These are phyloP conservation scores for Magnaporthiopsis rhizophila DNA, from an alignment of 2,329 filamentous ascomycete genomes.

Conservation along the genomic window DNA sequence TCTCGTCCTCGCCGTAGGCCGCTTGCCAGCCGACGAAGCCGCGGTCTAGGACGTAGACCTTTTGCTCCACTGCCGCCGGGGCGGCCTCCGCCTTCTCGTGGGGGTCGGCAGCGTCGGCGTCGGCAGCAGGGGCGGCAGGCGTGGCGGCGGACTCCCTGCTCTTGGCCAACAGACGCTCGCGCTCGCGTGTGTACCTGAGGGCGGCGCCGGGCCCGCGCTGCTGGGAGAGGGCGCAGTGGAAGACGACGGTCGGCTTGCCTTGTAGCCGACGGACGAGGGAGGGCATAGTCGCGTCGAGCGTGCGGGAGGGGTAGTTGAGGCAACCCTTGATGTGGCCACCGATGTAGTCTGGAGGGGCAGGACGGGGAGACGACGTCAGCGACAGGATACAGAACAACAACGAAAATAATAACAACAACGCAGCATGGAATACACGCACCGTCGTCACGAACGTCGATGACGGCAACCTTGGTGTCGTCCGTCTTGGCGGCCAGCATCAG, in stretches of 20 bases:
- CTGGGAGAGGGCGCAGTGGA: slow-evolving; percentile 90
- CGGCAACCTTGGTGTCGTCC: slow-evolving; percentile 46
- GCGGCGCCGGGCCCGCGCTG: slow-evolving; percentile 83
- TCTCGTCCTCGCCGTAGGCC: slow-evolving; percentile 65
- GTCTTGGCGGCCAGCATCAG: slow-evolving; percentile 47
- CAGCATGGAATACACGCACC: slow-evolving; percentile 35
- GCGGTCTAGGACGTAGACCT: slow-evolving; percentile 71
- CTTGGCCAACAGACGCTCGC: slow-evolving; percentile 38
- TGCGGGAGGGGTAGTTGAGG: slow-evolving; percentile 64
- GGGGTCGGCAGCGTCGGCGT: slow-evolving; percentile 12
- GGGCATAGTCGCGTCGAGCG: slow-evolving; percentile 69
- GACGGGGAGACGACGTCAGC: neutral
- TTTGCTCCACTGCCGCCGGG: slow-evolving; percentile 39
- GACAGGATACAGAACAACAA: neutral
- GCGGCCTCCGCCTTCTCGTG: neutral
- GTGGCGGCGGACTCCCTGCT: slow-evolving; percentile 13
- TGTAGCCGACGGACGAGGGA: slow-evolving; percentile 72
- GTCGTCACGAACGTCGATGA: slow-evolving; percentile 85
- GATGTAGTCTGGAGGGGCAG: slow-evolving; percentile 58
- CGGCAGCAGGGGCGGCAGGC: slow-evolving; percentile 13
- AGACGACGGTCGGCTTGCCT: slow-evolving; percentile 77
- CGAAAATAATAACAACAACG: neutral
- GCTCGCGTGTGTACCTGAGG: slow-evolving; percentile 67
- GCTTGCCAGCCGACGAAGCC: slow-evolving; percentile 91
- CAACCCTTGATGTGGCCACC: slow-evolving; percentile 81